Base-by-base conservation (phyloP, 1,139 yeast genomes). In the Diutina catenulata region DNA sequence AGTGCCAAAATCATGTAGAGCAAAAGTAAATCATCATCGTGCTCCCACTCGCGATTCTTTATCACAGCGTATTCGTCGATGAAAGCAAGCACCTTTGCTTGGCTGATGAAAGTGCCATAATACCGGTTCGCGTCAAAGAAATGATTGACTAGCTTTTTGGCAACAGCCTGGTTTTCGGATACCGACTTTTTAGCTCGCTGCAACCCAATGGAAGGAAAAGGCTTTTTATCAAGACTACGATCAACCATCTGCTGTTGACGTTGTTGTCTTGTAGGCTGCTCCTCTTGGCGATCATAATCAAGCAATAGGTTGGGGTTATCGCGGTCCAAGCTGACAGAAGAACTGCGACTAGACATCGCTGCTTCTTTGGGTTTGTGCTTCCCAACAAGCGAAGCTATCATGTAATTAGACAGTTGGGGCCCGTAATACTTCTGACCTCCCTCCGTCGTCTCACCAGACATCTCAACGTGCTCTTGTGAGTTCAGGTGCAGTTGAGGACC, bases 11-110 rank as follows among this genome's bases (percentile, higher is more conserved):
- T 57, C 67, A 68, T 67, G 38, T 66, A 57, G 27, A 70, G 51
- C 33, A 70, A 52, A 28, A 71, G 53, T 44, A 71, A 50, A 41
- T 70, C 76, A 48, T 70, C 76, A 43, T 69, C 72, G 42, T 65
- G 57, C 40, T 66, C 70, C 76, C 76, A 69, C 32, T 56, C 60
- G 41, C 59, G 53, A 37, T 60, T 63, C 18, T 53, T 53, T 24
- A 62, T 53, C 2, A 46, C 28, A 11, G 53, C 52, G 44, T 62
- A 59, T 11, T 47, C 47, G 11, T 55, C 47, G 19, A 66, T 46
- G 39, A 65, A 64, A 8, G 49, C 53, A 19, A 59, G 39, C 2
- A 62, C 51, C 21, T 49, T 48, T 3, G 43, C 33, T 38, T 51
- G 53, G 11, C 60, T 50, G 11, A 66, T 55, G 40, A 63, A 64